Base-by-base conservation (phyloP, 1,139 yeast genomes). In the Blastobotrys raffinosifermentans region DNA sequence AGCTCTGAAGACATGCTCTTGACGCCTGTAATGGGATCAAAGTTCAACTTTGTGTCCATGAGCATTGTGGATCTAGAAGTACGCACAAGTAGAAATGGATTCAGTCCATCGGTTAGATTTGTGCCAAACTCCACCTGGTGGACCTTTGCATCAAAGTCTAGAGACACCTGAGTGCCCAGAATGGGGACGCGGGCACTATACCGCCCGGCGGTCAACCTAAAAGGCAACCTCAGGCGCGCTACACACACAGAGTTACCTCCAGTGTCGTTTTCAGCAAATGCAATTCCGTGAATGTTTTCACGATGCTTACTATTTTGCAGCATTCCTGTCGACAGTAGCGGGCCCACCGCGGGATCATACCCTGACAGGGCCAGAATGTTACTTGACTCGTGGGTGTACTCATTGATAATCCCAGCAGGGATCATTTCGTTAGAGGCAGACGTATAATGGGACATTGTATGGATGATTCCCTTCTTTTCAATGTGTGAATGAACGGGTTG, bases 341-440 rank as follows among this genome's bases (percentile, higher is more conserved):
- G 26, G 6, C 53, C 50, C n/a, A 20, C 19, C 15, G 35, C 35
- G 4, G 54, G 54, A 35, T 50, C 53, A 37, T 46, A 45, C 4
- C 37, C 46, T 11, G 34, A 25, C 4, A 41, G 32, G 15, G 44
- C 34, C 17, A 17, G 17, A 11, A 40, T 19, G 22, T 40, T 39
- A 18, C 35, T 31, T 7, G 45, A 36, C 31, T 49, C 53, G 19
- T 14, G 23, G n/a, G 41, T 36, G 11, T 32, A 40, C 7, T 32
- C 39, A 8, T 33, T 29, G 25, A 41, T 26, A 17, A 46, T 9
- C 7, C 29, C 36, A 5, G 31, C 18, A 5, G 49, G 49, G 8
- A 46, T 31, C 30, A 26, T 39, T 2, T 31, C 40, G 19, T 38
- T 45, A 6, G 43, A 23, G 5, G 41, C 41, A 17, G 40, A 19